Conservation (phyloP, 1,139 yeast genomes). For the Eremothecium gossypii region DNA sequence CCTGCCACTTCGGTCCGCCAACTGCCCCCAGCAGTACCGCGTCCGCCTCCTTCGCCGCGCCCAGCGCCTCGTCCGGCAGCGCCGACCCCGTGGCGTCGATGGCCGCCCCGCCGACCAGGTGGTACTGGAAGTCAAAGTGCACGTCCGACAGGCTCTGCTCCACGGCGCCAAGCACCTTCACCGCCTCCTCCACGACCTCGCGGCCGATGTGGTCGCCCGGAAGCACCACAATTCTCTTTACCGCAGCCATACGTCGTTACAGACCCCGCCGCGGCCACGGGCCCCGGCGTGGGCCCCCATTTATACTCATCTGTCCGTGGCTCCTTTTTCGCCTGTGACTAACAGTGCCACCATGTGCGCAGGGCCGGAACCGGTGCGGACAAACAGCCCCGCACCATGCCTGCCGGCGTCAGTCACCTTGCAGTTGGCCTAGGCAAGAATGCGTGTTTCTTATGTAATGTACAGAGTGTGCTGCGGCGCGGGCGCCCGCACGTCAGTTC, state of each 20-base stretch:
- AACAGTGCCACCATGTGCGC: too few relatives aligned
- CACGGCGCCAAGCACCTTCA: constrained; percentile 79
- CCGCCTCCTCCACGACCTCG: constrained; percentile 82
- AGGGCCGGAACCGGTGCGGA: too few relatives aligned
- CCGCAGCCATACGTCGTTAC: neutral
- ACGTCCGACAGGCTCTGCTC: constrained; percentile 52
- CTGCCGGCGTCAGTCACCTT: too few relatives aligned
- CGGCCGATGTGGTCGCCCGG: constrained; percentile 98
- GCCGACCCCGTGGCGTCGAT: constrained; percentile 95
- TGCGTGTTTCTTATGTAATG: neutral
- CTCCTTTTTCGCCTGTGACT: too few relatives aligned
- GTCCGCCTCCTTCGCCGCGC: constrained; percentile 78
- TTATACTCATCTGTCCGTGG: too few relatives aligned
- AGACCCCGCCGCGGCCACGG: too few relatives aligned
- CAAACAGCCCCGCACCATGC: too few relatives aligned
- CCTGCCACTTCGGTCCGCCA: constrained; percentile 96
- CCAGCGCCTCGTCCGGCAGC: constrained; percentile 77
- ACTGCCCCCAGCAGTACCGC: constrained; percentile 96
- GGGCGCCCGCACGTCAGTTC: constrained; percentile 31
- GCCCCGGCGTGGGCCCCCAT: too few relatives aligned
- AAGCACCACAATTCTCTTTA: constrained; percentile 68
- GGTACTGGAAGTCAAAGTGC: constrained; percentile 67
- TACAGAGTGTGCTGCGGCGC: neutral
- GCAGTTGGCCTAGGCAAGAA: too few relatives aligned
- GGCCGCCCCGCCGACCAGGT: constrained; percentile 95